Evolutionary conservation across 768 basidiomycete genomes (phyloP).

Genomic region (Tricholoma sp.): DNA sequence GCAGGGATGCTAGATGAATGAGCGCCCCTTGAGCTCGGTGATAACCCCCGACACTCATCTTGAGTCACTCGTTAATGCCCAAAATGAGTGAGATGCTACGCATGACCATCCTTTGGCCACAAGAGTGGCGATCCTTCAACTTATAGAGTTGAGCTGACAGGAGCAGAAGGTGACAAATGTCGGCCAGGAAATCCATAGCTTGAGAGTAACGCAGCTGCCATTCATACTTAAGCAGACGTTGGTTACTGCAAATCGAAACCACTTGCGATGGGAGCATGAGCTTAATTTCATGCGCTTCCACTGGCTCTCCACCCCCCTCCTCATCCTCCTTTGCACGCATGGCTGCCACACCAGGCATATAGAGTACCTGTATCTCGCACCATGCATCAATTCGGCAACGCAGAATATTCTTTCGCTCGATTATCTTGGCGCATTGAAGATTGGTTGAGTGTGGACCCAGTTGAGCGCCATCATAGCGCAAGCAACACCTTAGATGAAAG

Average conservation of each 20-base stretch:
- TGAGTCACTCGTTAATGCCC: neutral
- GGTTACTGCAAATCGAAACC: no score
- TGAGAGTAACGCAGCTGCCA: constrained; percentile 11
- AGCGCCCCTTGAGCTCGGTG: neutral
- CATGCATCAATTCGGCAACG: no score
- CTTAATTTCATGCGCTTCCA: neutral
- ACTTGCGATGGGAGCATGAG: neutral
- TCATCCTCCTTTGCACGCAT: neutral
- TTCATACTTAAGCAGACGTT: no score
- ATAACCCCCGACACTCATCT: neutral
- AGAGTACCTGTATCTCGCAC: no score
- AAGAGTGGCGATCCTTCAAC: constrained; percentile 2
- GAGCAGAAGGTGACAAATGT: no score
- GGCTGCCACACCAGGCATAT: no score
- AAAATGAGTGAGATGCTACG: no score
- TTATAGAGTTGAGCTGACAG: constrained; percentile 9
- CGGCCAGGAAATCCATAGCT: constrained; percentile 9
- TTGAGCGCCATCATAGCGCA: neutral
- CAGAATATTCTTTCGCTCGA: constrained; percentile 9
- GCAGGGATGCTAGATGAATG: neutral
- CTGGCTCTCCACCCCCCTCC: neutral
- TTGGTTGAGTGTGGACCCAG: no score
- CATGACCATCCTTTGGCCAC: no score
- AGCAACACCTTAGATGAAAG: neutral
- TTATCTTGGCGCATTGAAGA: no score